phyloP scores from a whole-genome alignment of 371 early-diverging fungal species.

The Paraphysoderma sedebokerense region DNA sequence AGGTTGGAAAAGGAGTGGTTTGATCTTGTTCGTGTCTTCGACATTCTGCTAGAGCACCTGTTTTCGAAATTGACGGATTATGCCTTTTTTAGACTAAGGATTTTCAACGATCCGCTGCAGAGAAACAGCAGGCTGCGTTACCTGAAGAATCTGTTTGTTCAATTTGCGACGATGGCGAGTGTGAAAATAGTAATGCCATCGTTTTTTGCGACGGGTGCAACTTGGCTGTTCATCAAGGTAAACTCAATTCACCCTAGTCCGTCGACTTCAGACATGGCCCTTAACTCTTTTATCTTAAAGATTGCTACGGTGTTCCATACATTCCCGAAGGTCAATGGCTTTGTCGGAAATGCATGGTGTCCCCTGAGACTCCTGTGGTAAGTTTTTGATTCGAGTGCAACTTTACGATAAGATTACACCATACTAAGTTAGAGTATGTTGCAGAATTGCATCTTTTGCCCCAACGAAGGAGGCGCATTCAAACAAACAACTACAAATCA shows the following conservation, averaged over 20 bases:
- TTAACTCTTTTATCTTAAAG: constrained; percentile 17
- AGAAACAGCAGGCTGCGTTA: constrained; percentile 21
- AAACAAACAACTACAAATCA: constrained; percentile 81
- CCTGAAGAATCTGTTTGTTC: constrained; percentile 78
- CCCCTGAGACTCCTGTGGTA: constrained; percentile 70
- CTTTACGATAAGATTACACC: not conserved
- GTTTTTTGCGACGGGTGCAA: constrained; percentile 99
- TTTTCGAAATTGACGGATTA: too few relatives aligned
- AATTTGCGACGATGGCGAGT: constrained; percentile 90
- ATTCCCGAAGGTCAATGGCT: constrained; percentile 99
- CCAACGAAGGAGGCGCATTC: constrained; percentile 86
- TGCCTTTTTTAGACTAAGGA: constrained; percentile 27
- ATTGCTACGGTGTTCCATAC: constrained; percentile 98
- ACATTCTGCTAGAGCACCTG: too few relatives aligned
- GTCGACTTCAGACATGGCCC: not conserved
- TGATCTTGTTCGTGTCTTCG: constrained; percentile 44
- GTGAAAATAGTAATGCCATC: constrained; percentile 93
- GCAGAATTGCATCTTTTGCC: constrained; percentile 79
- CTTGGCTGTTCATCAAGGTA: constrained; percentile 94
- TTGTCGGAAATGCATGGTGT: constrained; percentile 90
- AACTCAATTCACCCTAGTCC: not conserved
- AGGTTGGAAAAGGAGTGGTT: constrained; percentile 93
- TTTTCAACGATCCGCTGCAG: constrained; percentile 21
- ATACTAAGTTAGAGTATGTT: not conserved
- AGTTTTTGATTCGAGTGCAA: not conserved